phyloP scores from a whole-genome alignment of 768 basidiomycete species.

The Termitomyces sp. region DNA sequence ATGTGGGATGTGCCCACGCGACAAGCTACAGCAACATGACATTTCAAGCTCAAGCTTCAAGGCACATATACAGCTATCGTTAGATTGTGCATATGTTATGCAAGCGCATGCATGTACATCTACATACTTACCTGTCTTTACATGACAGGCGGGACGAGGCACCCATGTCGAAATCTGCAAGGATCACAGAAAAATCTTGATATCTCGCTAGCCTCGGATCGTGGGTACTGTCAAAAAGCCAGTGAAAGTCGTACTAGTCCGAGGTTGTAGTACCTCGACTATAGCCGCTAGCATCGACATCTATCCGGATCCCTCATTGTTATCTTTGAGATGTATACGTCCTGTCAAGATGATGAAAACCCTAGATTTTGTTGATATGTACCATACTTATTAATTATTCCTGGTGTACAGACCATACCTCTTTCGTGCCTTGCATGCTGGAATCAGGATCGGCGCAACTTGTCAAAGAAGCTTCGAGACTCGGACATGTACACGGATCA shows the following conservation, averaged over 20 bases:
- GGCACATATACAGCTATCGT: too few species aligned
- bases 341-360: neutral
- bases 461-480: neutral
- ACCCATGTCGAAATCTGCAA: neutral
- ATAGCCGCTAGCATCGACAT: neutral
- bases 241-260: neutral
- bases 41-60: too few species aligned
- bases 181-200: neutral
- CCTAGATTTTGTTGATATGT: neutral
- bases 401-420: too few species aligned
- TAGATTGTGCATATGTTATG: neutral
- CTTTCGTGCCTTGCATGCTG: neutral
- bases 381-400: too few species aligned
- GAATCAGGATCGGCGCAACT: neutral
- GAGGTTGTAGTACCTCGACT: neutral
- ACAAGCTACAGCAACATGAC: neutral
- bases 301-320: neutral
- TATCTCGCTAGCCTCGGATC: neutral
- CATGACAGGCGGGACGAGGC: neutral
- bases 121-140: too few species aligned
- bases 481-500: too few species aligned
- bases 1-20: too few species aligned
- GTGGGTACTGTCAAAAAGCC: neutral
- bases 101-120: neutral
- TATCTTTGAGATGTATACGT: neutral